These are phyloP conservation scores for Emiliania huxleyi DNA, from an alignment of 78 protist species.

Conservation along the genomic window DNA sequence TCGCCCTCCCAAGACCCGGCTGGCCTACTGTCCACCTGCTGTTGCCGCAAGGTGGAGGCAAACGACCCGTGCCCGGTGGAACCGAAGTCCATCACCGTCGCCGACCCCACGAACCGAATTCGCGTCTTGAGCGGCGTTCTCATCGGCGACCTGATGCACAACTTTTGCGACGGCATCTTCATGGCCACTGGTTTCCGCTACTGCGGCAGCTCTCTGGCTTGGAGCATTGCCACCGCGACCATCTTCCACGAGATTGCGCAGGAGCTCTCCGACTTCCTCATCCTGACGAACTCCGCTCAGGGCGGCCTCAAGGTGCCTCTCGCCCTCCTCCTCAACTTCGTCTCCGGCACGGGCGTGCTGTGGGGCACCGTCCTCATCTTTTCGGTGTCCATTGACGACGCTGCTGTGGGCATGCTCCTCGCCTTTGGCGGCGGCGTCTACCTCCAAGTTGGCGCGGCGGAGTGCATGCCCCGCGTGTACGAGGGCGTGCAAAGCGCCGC, in stretches of 20 bases:
- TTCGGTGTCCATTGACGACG: background rate
- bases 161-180: background rate
- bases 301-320: no score
- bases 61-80: background rate
- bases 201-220: background rate
- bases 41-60: no score
- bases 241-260: background rate
- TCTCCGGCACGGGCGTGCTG: background rate
- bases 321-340: no score
- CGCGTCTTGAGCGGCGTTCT: background rate
- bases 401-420: background rate
- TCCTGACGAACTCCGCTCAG: background rate
- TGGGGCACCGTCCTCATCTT: background rate
- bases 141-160: background rate
- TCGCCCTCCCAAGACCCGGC: no score
- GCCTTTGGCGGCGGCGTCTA: background rate
- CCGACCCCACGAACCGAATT: background rate
- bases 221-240: background rate
- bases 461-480: no score
- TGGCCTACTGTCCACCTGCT: no score
- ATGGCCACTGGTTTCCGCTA: background rate
- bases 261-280: background rate
- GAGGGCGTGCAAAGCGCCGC: background rate
- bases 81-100: no score
- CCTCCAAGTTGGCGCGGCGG: no score